These are phyloP conservation scores for Parastagonospora avenae DNA, from an alignment of 2,329 filamentous ascomycete genomes.

Conservation along the genomic window DNA sequence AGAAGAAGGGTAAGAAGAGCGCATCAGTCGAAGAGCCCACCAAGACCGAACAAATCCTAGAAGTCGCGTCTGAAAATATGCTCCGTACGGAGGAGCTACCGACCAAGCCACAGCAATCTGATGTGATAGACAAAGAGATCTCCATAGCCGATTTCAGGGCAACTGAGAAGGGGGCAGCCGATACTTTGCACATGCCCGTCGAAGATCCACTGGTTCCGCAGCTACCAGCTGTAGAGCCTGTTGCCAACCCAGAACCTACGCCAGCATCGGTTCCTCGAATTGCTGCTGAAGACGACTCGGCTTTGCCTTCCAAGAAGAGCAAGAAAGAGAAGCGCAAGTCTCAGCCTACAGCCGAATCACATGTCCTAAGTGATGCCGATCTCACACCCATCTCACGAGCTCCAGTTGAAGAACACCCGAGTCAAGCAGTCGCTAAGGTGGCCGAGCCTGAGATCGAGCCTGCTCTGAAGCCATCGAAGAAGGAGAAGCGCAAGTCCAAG, in stretches of 20 bases:
- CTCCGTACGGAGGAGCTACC: not conserved
- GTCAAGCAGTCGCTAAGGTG: too few species aligned
- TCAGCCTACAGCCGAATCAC: slow-evolving; percentile 10
- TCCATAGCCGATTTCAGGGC: too few species aligned
- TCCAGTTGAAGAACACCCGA: not conserved
- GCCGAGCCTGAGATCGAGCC: slow-evolving; percentile 2
- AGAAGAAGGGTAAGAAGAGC: slow-evolving; percentile 36
- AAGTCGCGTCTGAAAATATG: slow-evolving; percentile 3
- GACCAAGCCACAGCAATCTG: not conserved
- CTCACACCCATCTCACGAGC: not conserved
- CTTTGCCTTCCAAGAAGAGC: slow-evolving; percentile 13
- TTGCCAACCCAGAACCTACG: too few species aligned
- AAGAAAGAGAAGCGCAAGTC: slow-evolving; percentile 24
- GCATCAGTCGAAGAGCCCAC: not conserved
- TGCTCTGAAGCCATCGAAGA: slow-evolving; percentile 20
- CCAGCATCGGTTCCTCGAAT: not conserved
- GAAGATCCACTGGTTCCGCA: too few species aligned
- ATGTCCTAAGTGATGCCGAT: slow-evolving; percentile 1
- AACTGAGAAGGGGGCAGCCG: too few species aligned
- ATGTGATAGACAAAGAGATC: too few species aligned
- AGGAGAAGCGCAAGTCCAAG: slow-evolving; percentile 27
- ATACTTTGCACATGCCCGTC: too few species aligned
- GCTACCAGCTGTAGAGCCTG: too few species aligned
- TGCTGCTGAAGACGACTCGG: slow-evolving; percentile 7
- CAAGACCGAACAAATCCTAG: slow-evolving; percentile 1